A percentile compares a stretch with the other conserved stretches of the same genome.
phyloP scores from a whole-genome alignment of 805 yeast species.

The Starmera quercuum region DNA sequence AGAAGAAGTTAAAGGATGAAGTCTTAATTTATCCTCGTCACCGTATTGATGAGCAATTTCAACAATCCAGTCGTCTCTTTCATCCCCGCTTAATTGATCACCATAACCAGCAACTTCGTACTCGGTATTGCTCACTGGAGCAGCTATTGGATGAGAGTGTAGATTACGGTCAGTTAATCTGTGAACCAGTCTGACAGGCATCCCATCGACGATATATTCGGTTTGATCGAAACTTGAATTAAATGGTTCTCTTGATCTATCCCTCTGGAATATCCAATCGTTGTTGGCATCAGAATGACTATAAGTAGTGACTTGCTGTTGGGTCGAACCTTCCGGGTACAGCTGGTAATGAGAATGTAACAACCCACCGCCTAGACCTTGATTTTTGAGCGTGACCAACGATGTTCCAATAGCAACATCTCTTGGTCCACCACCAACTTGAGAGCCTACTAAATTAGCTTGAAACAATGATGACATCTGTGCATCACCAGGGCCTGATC shows the following conservation, averaged over 20 bases:
- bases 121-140: conserved; percentile 48
- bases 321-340: conserved; percentile 72
- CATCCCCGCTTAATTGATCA: conserved; percentile 53
- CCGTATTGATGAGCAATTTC: conserved; percentile 59
- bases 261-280: conserved; percentile 53
- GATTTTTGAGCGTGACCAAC: conserved; percentile 39
- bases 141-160: conserved; percentile 62
- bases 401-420: conserved; percentile 55
- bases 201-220: conserved; percentile 44
- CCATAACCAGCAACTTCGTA: conserved; percentile 74
- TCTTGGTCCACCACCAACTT: conserved; percentile 59
- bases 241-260: conserved; percentile 29
- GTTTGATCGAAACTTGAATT: conserved; percentile 23
- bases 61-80: conserved; percentile 69
- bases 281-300: conserved; percentile 70
- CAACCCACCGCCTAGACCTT: conserved; percentile 68
- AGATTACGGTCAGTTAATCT: conserved; percentile 55
- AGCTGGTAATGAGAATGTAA: conserved; percentile 68
- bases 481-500: conserved; percentile 77
- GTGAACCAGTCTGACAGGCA: conserved; percentile 55
- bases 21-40: conserved; percentile 39
- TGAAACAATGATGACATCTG: conserved; percentile 77
- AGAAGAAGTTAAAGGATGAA: conserved; percentile 81
- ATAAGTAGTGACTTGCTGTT: conserved; percentile 76
- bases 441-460: conserved; percentile 64